Evolutionary conservation across 1,284 basidiomycete species (phyloP).

Genomic region (Pisolithus thermaeus): DNA sequence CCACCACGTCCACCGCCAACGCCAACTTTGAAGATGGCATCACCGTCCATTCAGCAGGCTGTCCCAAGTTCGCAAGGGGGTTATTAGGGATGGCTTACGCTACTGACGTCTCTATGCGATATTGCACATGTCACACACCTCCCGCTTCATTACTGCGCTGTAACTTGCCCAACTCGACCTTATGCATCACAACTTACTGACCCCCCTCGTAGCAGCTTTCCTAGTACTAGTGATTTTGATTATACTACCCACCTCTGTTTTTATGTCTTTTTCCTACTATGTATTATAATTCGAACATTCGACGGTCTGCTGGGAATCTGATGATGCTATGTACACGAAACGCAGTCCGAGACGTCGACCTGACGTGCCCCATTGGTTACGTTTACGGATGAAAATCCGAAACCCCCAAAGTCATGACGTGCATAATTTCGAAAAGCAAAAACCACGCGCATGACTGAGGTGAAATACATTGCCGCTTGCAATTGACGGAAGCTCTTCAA

Average conservation of each 20-base stretch:
- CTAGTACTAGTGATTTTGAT: conserved; percentile 16
- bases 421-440: too few relatives aligned
- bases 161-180: background rate
- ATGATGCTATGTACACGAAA: too few relatives aligned
- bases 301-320: background rate
- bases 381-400: too few relatives aligned
- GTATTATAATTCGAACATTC: conserved; percentile 28
- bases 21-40: conserved; percentile 48
- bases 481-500: background rate
- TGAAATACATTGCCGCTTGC: too few relatives aligned
- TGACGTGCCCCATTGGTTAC: too few relatives aligned
- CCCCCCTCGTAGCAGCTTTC: conserved; percentile 17
- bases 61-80: conserved; percentile 41
- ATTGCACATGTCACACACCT: conserved; percentile 10
- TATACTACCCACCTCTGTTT: conserved; percentile 31
- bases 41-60: conserved; percentile 56
- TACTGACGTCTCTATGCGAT: conserved; percentile 6
- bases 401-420: too few relatives aligned
- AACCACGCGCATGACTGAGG: too few relatives aligned
- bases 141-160: conserved; percentile 8
- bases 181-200: conserved; percentile 15
- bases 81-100: conserved; percentile 27
- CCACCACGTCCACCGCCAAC: conserved; percentile 52
- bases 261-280: conserved; percentile 34
- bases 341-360: too few relatives aligned